A percentile compares a stretch with the other conserved stretches of the same genome.
These are phyloP conservation scores for Mycena chlorophos DNA, from an alignment of 768 basidiomycete genomes.

Conservation along the genomic window DNA sequence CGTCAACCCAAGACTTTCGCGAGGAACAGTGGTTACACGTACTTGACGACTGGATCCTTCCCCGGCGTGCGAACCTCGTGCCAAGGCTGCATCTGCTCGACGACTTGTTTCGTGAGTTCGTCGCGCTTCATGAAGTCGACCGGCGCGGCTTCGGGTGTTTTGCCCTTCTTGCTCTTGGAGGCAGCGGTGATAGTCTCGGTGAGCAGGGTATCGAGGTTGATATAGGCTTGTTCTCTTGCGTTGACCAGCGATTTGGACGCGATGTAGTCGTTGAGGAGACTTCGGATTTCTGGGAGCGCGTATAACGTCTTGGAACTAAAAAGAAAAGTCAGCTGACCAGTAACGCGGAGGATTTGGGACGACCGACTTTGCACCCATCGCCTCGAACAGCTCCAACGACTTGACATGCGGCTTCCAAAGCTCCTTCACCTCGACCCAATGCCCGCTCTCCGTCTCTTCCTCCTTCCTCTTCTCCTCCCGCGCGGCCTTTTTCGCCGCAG, in stretches of 20 bases:
- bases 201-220: constrained; percentile 63
- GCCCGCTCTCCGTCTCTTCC: constrained; percentile 39
- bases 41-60: constrained; percentile 62
- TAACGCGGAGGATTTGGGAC: neutral
- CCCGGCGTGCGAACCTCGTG: constrained; percentile 60
- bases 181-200: constrained; percentile 37
- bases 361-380: constrained; percentile 61
- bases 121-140: constrained; percentile 66
- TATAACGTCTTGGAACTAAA: constrained; percentile 56
- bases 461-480: constrained; percentile 53
- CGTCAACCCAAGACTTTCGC: constrained; percentile 5
- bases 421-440: constrained; percentile 62
- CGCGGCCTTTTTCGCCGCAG: constrained; percentile 58
- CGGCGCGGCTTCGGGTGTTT: constrained; percentile 24
- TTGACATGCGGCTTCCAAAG: constrained; percentile 73
- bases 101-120: constrained; percentile 54
- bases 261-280: constrained; percentile 64
- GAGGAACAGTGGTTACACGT: constrained; percentile 24
- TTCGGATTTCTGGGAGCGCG: constrained; percentile 54
- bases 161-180: constrained; percentile 36
- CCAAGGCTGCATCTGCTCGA: constrained; percentile 76
- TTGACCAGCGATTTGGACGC: constrained; percentile 62
- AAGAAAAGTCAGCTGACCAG: neutral
- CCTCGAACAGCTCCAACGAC: constrained; percentile 62
- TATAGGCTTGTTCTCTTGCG: constrained; percentile 60